Evolutionary conservation across 169 alveolate species (phyloP), one percentile per base, ranked within the genome.

Genomic region (Eimeria acervulina): DNA sequence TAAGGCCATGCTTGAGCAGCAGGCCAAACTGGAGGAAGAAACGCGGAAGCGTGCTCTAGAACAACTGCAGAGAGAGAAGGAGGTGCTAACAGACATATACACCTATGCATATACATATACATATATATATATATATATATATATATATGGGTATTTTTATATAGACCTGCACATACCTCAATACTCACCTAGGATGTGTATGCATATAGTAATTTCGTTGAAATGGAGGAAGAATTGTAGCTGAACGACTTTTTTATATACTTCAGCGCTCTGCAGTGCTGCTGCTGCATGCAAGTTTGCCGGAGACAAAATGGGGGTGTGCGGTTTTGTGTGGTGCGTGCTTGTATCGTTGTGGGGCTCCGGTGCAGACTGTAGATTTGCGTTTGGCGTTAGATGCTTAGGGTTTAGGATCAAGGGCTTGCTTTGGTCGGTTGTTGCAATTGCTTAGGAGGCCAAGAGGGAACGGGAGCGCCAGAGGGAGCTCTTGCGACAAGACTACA

Each of bases 391-490:
- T 52, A 3, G 33, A 1, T n/a, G 78, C 59, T 23, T 28, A 44
- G 55, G 21, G 61, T 10, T 28, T 12, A 66, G 76, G 38, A 19
- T 28, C 38, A n/a, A 4, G 33, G 68, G 61, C 76, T 42, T 33
- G 61, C 26, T 31, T 89, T 42, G 23, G 23, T 10, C 1, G 7
- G 38, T 23, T 88, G 83, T 26, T 42, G 44, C 42, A 8, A 36
- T n/a, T 52, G 38, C 47, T 17, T 51, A 94, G 96, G 97, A 88
- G 23, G 97, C 96, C 61, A 96, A 95, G 87, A 96, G 61, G 17
- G 98, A 97, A 42, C 85, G 97, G 47, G 96, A 96, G 52, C 96
- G 98, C 52, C 98, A 97, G 81, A 78, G 96, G 10, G 96, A 93
- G 81, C 83, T 97, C 38, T 83, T 97, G 33, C 93, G 95, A 2